Base-by-base conservation (phyloP, 805 yeast genomes). In the Lipomyces starkeyi region DNA sequence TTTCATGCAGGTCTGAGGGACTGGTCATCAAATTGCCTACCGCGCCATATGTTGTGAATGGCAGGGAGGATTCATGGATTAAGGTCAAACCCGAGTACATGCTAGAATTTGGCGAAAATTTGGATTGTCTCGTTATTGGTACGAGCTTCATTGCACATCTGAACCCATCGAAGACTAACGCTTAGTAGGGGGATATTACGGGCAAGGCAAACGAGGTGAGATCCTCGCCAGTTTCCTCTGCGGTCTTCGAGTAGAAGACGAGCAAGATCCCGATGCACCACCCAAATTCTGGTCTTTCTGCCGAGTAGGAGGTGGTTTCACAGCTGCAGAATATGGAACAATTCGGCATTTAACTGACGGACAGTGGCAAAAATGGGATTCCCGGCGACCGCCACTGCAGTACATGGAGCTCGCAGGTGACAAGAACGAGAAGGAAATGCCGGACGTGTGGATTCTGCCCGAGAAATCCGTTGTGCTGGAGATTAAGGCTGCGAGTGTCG, bases 71-170 rank as follows among this genome's bases (percentile, higher is more conserved):
- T 20, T 79, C 83, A n/a, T 94, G 98, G 97, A 81, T 92, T 17
- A 94, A 94, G 75, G 85, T 94, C 1, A 94, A 94, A 76, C 98
- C 98, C 0, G 97, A 93, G 73, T 93, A 93, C 75, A 80, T 93
- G 63, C 89, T 87, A 64, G 91, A 89, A 67, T 90, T 90, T 77
- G 97, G 97, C 9, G 97, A 93, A 37, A 90, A 91, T 74, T 80
- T 93, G 69, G 98, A 94, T 77, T 76, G 93, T 59, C 81, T 88
- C 2, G 85, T 94, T 0, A 87, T 93, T 66, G 99, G 98, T 53
- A 53, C 7, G 34, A 5, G 9, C 3, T 7, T 7, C 8, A 13
- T 53, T 9, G 27, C 17, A 6, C 3, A 1, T 11, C 27, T 20
- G 56, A 7, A 43, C 49, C 20, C 3, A 8, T 17, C 20, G 22